phyloP scores from a whole-genome alignment of 495 filamentous ascomycete genomes.

The Schizothecium vesticola region DNA sequence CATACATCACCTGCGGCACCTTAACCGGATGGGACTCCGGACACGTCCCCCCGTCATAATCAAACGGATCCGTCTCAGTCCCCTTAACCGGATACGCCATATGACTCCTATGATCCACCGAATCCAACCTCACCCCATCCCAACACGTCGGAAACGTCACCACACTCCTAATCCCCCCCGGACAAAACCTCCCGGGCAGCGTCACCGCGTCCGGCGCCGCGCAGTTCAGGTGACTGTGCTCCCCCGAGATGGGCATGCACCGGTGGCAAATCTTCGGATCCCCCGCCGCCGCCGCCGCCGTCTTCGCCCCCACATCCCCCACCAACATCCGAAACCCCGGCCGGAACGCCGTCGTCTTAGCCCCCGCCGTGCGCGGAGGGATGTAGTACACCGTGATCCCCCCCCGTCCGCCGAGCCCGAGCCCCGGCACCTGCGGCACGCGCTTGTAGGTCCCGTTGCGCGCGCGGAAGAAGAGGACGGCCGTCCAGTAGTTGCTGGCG shows the following conservation, averaged over 20 bases:
- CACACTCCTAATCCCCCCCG: constrained; percentile 14
- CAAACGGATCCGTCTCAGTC: constrained; percentile 4
- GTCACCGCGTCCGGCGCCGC: constrained; percentile 6
- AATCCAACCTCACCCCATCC: constrained; percentile 59
- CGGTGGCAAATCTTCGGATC: constrained; percentile 16
- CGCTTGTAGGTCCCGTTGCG: constrained; percentile 10
- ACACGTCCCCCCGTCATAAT: constrained; percentile 15
- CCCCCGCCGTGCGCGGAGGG: background rate
- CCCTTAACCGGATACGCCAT: constrained; percentile 10
- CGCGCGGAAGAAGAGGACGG: constrained; percentile 18
- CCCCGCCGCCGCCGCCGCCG: background rate
- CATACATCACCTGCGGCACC: constrained; percentile 21
- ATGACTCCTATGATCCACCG: constrained; percentile 19
- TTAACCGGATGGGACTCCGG: constrained; percentile 15
- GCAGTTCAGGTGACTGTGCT: constrained; percentile 11
- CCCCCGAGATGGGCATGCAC: constrained; percentile 15
- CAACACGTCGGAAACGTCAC: constrained; percentile 68
- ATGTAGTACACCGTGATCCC: constrained; percentile 14
- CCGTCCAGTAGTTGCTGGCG: constrained; percentile 37
- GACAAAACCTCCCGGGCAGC: constrained; percentile 12
- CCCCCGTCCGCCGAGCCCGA: constrained; percentile 1
- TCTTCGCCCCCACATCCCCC: constrained; percentile 5
- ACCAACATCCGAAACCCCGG: constrained; percentile 12
- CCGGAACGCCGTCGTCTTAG: constrained; percentile 8
- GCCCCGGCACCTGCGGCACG: constrained; percentile 4